Percentiles rank a stretch among this genome's conserved stretches.
Conservation (phyloP, 192 early-diverging fungal genomes). For the Mortierella alpina region DNA sequence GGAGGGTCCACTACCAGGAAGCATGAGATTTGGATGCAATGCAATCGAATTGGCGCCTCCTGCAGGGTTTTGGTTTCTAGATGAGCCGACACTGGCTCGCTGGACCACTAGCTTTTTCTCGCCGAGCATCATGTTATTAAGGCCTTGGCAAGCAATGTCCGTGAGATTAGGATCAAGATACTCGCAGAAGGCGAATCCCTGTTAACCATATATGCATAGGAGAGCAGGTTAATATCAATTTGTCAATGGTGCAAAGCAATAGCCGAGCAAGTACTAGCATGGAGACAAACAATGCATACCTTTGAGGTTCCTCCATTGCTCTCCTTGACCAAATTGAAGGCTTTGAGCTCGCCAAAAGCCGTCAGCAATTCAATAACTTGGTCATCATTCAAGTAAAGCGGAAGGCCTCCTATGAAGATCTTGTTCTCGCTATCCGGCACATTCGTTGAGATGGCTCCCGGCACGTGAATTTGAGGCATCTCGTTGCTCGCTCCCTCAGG, state of each 20-base stretch:
- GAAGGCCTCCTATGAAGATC: constrained; percentile 94
- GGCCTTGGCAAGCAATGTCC: constrained; percentile 93
- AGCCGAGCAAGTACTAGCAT: too few species aligned
- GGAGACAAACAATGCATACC: constrained; percentile 51
- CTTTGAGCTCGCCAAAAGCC: constrained; percentile 92
- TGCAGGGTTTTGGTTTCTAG: constrained; percentile 56
- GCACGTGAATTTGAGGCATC: constrained; percentile 71
- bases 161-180: constrained; percentile 89
- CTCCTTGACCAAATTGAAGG: constrained; percentile 96
- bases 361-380: constrained; percentile 94
- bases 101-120: constrained; percentile 95
- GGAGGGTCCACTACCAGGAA: constrained; percentile 59
- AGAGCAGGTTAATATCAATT: neutral
- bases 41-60: constrained; percentile 55
- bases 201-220: neutral
- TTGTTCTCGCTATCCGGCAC: constrained; percentile 94
- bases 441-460: constrained; percentile 87
- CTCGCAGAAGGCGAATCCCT: constrained; percentile 98
- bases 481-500: constrained; percentile 62
- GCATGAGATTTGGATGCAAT: constrained; percentile 58
- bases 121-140: constrained; percentile 95
- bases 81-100: constrained; percentile 88
- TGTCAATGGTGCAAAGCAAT: neutral
- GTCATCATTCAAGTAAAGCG: constrained; percentile 87
- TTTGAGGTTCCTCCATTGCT: constrained; percentile 77